Evolutionary conservation across 2,329 filamentous ascomycete genomes (phyloP), one percentile per base, ranked within the genome.

Genomic region (Aspergillus ustus): DNA sequence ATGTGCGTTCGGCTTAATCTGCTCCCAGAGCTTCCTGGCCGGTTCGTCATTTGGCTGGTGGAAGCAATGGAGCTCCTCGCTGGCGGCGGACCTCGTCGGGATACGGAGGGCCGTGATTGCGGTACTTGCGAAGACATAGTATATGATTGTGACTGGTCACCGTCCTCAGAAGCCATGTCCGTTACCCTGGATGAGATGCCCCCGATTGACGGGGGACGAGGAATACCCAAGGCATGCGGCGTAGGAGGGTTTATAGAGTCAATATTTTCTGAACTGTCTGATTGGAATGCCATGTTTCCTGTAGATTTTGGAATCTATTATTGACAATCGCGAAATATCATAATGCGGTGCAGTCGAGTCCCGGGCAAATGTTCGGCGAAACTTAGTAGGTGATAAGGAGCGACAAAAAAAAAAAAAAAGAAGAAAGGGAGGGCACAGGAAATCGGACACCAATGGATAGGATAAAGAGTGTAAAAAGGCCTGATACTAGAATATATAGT

Each of bases 1-100:
- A 96, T 93, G 82, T 99, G 95, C 46, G 91, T 95, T 72, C 89
- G 87, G 73, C 89, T 93, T 50, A 90, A 83, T 46, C 91, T 84
- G 67, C 89, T 94, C 17, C 84, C 57, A 82, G 89, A 66, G 61
- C 79, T 82, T 52, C 74, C 77, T 84, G 84, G 67, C 77, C 87
- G 73, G 75, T 83, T 81, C 31, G 81, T 75, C 59, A 77, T 77
- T 15, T 79, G 76, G 59, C 78, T 75, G 54, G 82, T 78, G 40
- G 81, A 78, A 31, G 75, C 78, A 29, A 74, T 65, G 37, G 75
- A 75, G 56, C 68, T 75, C 57, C 76, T 71, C 34, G 73, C 69
- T 22, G 82, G 65, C 78, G 77, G 62, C 73, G 81, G 65, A 73
- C 73, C 83, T 64, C 85, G 85, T 61, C 88, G 84, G 57, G 88